Conservation (phyloP, 192 early-diverging fungal genomes). For the Coemansia pectinata region DNA sequence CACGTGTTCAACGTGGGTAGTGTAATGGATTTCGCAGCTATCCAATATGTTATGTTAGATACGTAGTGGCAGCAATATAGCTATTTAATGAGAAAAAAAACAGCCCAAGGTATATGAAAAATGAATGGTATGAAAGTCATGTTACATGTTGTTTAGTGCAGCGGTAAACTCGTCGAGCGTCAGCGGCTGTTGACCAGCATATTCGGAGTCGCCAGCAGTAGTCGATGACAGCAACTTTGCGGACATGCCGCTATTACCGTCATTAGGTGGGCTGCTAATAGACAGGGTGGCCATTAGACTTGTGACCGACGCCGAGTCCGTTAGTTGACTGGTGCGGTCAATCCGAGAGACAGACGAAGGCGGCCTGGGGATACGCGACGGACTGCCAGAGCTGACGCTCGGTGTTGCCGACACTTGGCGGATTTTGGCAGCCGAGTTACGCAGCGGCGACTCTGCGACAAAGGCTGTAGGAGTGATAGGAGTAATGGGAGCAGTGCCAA, state of each 20-base stretch:
- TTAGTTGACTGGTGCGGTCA: background rate
- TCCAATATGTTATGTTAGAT: too few relatives aligned
- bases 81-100: background rate
- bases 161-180: constrained; percentile 23
- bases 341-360: constrained; percentile 2
- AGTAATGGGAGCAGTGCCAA: background rate
- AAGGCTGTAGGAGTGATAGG: background rate
- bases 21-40: too few relatives aligned
- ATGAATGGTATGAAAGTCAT: background rate
- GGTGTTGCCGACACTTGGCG: background rate
- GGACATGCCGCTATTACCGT: background rate
- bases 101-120: too few relatives aligned
- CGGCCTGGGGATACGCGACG: constrained; percentile 29
- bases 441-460: constrained; percentile 4
- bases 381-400: background rate
- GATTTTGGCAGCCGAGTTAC: background rate
- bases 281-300: constrained; percentile 6
- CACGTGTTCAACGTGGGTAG: background rate
- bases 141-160: constrained; percentile 22
- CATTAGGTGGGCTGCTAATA: background rate
- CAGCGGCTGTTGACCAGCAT: background rate
- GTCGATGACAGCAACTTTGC: background rate
- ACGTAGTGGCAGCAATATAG: background rate
- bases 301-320: constrained; percentile 3
- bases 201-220: background rate